Percentiles rank a stretch among this genome's conserved stretches.
Conservation (phyloP, 176 grass and related monocot genomes). For the Raddia guianensis region DNA sequence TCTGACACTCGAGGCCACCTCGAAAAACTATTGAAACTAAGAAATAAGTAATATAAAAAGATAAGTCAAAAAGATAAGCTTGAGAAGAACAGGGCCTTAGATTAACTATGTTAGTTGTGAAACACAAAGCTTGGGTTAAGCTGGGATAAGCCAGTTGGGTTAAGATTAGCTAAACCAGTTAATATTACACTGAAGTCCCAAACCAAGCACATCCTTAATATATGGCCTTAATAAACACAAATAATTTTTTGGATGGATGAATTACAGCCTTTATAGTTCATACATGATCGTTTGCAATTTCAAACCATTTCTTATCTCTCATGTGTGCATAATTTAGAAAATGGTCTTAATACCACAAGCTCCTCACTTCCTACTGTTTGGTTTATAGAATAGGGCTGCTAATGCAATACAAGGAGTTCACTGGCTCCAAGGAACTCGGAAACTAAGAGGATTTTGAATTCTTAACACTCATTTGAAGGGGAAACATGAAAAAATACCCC, state of each 20-base stretch:
- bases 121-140: too few species aligned
- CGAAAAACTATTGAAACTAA: too few species aligned
- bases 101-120: too few species aligned
- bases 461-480: not conserved
- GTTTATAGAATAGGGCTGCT: not conserved
- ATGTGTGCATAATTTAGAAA: not conserved
- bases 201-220: not conserved
- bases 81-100: too few species aligned
- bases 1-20: too few species aligned
- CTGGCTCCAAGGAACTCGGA: not conserved
- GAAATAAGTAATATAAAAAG: too few species aligned
- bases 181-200: too few species aligned
- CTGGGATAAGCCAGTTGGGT: too few species aligned
- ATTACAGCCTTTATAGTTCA: not conserved
- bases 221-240: conserved; percentile 7
- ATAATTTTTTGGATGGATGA: not conserved
- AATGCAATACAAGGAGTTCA: conserved; percentile 1
- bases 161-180: too few species aligned
- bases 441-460: not conserved
- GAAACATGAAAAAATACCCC: too few species aligned
- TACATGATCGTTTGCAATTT: not conserved
- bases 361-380: conserved; percentile 7
- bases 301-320: not conserved
- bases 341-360: not conserved
- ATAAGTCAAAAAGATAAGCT: too few species aligned